Percentiles rank a stretch among this genome's conserved stretches.
phyloP scores from a whole-genome alignment of 306 rosid genomes.

The Cucurbita maxima region DNA sequence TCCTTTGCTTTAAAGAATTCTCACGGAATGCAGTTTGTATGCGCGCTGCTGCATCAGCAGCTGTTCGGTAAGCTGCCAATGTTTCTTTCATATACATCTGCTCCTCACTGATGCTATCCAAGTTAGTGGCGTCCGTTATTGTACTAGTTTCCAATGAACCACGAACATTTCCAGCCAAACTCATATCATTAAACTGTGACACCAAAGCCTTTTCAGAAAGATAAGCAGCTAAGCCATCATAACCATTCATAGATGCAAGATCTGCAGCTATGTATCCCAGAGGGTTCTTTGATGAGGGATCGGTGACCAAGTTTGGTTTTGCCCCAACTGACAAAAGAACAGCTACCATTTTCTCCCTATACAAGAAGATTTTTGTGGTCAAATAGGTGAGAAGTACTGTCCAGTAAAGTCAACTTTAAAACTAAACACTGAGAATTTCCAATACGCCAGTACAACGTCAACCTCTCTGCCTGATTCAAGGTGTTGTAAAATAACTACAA shows the following conservation, averaged over 20 bases:
- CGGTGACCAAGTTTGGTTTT: slow-evolving; percentile 84
- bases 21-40: slow-evolving; percentile 78
- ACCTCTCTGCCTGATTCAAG: not conserved
- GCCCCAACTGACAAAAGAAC: slow-evolving; percentile 69
- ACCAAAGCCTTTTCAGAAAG: slow-evolving; percentile 87
- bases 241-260: slow-evolving; percentile 56
- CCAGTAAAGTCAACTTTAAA: not conserved
- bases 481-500: not conserved
- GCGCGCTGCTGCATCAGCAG: slow-evolving; percentile 94
- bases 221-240: slow-evolving; percentile 73
- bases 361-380: not conserved
- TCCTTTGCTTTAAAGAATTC: slow-evolving; percentile 43
- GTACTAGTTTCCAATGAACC: slow-evolving; percentile 51
- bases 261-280: slow-evolving; percentile 71
- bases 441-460: not conserved
- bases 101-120: slow-evolving; percentile 57
- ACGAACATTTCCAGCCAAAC: slow-evolving; percentile 69
- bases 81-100: slow-evolving; percentile 58
- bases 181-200: slow-evolving; percentile 70
- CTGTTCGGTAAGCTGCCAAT: slow-evolving; percentile 64
- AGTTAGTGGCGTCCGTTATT: slow-evolving; percentile 16
- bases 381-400: not conserved
- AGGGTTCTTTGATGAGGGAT: slow-evolving; percentile 64
- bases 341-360: slow-evolving; percentile 85
- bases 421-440: not conserved